Conservation (phyloP, 306 rosid genomes). For the Vigna nakashimae region DNA sequence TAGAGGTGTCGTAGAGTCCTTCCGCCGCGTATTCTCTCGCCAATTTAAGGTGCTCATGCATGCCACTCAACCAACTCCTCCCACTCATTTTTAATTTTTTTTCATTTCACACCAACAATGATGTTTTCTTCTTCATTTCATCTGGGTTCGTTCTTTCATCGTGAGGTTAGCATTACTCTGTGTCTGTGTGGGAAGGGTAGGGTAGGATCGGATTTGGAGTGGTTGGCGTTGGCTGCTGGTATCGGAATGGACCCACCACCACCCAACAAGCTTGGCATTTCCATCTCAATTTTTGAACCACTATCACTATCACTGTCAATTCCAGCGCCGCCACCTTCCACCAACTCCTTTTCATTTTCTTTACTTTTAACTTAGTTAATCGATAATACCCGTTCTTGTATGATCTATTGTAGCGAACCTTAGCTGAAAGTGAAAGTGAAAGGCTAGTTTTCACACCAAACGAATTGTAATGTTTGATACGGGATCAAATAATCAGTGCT, state of each 20-base stretch:
- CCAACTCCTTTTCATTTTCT: neutral
- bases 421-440: neutral
- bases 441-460: neutral
- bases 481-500: neutral
- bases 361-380: neutral
- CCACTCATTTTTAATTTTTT: neutral
- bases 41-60: conserved; percentile 88
- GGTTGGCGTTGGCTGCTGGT: conserved; percentile 30
- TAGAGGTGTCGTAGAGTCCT: conserved; percentile 87
- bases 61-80: conserved; percentile 42
- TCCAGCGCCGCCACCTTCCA: neutral
- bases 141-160: neutral
- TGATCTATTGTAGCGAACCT: neutral
- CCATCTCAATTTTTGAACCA: neutral
- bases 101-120: neutral
- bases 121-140: no score
- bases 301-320: neutral
- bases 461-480: neutral
- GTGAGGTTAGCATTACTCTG: no score
- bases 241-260: conserved; percentile 33
- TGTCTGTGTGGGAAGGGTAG: neutral
- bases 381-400: neutral
- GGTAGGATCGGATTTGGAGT: neutral
- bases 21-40: conserved; percentile 92
- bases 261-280: conserved; percentile 33